Evolutionary conservation across 768 basidiomycete genomes (phyloP).

Genomic region (Psilocybe cyanescens): DNA sequence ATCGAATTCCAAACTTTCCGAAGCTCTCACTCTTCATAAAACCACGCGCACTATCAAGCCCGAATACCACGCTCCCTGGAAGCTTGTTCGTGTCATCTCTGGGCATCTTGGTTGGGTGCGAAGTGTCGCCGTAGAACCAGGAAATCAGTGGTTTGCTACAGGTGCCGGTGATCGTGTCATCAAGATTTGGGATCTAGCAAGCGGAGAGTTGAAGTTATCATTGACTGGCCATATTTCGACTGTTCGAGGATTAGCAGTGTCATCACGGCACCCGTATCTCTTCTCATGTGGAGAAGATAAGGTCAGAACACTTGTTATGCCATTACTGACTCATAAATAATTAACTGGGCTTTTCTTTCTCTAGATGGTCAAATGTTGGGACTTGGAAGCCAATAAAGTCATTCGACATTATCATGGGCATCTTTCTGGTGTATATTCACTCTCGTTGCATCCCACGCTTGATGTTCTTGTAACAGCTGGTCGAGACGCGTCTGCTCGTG

Average conservation of each 20-base stretch:
- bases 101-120: slow-evolving; percentile 99
- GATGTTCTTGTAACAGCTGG: slow-evolving; percentile 95
- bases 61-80: slow-evolving; percentile 95
- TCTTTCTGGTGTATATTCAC: slow-evolving; percentile 94
- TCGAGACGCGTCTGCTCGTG: slow-evolving; percentile 94
- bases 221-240: slow-evolving; percentile 98
- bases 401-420: slow-evolving; percentile 99
- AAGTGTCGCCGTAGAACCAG: slow-evolving; percentile 94
- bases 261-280: slow-evolving; percentile 91
- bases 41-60: slow-evolving; percentile 94
- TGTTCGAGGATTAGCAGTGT: slow-evolving; percentile 92
- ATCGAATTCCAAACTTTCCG: slow-evolving; percentile 71
- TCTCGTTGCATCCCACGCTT: slow-evolving; percentile 92
- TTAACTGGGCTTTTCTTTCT: background rate
- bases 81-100: slow-evolving; percentile 93
- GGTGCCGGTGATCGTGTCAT: slow-evolving; percentile 98
- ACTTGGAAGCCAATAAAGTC: slow-evolving; percentile 97
- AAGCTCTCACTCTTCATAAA: slow-evolving; percentile 91
- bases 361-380: slow-evolving; percentile 99
- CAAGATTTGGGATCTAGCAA: slow-evolving; percentile 98
- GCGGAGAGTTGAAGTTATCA: slow-evolving; percentile 95
- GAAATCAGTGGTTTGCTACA: slow-evolving; percentile 98
- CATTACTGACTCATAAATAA: background rate
- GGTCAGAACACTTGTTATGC: slow-evolving; percentile 41
- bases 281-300: slow-evolving; percentile 99